phyloP scores from a whole-genome alignment of 2,329 filamentous ascomycete species.

The Blastomyces silverae region DNA sequence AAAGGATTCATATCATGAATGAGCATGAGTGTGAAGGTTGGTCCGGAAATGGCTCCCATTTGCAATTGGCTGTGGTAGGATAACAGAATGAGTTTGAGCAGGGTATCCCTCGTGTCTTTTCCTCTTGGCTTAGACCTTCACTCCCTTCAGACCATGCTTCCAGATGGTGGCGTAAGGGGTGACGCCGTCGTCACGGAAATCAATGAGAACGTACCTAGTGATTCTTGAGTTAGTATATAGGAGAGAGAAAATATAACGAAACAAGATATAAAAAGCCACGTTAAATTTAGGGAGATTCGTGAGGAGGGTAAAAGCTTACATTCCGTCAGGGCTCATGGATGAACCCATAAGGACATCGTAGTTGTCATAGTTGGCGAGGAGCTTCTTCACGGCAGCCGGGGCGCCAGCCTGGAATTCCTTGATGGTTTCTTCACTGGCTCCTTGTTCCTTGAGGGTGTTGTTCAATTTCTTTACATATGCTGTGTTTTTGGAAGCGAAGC shows the following conservation, averaged over 20 bases:
- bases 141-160: slow-evolving; percentile 86
- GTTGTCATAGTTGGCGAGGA: slow-evolving; percentile 87
- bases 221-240: slow-evolving; percentile 1
- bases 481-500: slow-evolving; percentile 31
- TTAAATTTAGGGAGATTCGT: background rate
- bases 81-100: background rate
- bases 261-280: background rate
- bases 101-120: background rate
- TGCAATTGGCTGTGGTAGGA: slow-evolving; percentile 2
- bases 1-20: background rate
- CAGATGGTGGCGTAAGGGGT: slow-evolving; percentile 86
- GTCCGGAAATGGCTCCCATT: background rate
- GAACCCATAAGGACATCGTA: slow-evolving; percentile 91
- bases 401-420: slow-evolving; percentile 75
- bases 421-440: slow-evolving; percentile 59
- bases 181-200: slow-evolving; percentile 94
- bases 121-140: slow-evolving; percentile 68
- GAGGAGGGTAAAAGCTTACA: slow-evolving; percentile 56
- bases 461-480: slow-evolving; percentile 92
- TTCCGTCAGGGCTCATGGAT: slow-evolving; percentile 87
- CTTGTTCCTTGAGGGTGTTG: slow-evolving; percentile 57
- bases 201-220: slow-evolving; percentile 74
- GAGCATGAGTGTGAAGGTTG: background rate
- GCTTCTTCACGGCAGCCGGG: slow-evolving; percentile 68
- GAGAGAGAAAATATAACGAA: background rate